Evolutionary conservation across 441 rosid species (phyloP).

Genomic region (Euphorbia celastroides): DNA sequence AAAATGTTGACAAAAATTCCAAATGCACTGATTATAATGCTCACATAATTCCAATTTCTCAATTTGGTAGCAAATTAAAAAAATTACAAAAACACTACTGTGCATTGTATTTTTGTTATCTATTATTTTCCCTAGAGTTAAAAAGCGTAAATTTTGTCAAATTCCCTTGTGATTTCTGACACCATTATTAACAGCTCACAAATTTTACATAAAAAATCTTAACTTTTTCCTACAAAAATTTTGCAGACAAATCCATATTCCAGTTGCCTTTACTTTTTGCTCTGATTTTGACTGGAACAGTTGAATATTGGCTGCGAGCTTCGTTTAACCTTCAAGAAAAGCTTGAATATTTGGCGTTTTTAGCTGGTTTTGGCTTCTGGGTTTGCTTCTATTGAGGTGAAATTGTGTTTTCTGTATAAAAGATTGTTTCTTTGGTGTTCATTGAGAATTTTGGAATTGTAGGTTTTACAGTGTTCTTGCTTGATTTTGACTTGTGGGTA

Average conservation of each 20-base stretch:
- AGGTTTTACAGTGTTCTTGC: slow-evolving; percentile 15
- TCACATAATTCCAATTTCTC: too few relatives aligned
- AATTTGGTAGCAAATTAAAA: too few relatives aligned
- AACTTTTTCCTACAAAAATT: neutral
- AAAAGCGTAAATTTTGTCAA: too few relatives aligned
- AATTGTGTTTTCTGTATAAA: neutral
- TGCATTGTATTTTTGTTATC: too few relatives aligned
- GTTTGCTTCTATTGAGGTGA: slow-evolving; percentile 10
- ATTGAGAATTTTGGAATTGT: slow-evolving; percentile 6
- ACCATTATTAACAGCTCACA: slow-evolving; percentile 15
- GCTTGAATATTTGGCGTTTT: slow-evolving; percentile 12
- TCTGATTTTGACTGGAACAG: slow-evolving; percentile 15
- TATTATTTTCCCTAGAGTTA: too few relatives aligned
- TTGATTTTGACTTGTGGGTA: slow-evolving; percentile 17
- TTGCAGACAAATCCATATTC: slow-evolving; percentile 17
- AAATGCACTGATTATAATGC: too few relatives aligned
- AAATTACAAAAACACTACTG: too few relatives aligned
- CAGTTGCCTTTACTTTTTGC: slow-evolving; percentile 27
- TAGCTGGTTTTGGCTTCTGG: slow-evolving; percentile 22
- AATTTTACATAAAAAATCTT: neutral
- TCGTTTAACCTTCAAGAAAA: slow-evolving; percentile 11
- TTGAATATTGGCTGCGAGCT: neutral
- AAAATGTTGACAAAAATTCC: too few relatives aligned
- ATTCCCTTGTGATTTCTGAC: slow-evolving; percentile 17
- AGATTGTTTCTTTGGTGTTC: neutral